A percentile compares a stretch with the other conserved stretches of the same genome.
These are phyloP conservation scores for Boletus reticulatus DNA, from an alignment of 768 basidiomycete species.

Conservation along the genomic window DNA sequence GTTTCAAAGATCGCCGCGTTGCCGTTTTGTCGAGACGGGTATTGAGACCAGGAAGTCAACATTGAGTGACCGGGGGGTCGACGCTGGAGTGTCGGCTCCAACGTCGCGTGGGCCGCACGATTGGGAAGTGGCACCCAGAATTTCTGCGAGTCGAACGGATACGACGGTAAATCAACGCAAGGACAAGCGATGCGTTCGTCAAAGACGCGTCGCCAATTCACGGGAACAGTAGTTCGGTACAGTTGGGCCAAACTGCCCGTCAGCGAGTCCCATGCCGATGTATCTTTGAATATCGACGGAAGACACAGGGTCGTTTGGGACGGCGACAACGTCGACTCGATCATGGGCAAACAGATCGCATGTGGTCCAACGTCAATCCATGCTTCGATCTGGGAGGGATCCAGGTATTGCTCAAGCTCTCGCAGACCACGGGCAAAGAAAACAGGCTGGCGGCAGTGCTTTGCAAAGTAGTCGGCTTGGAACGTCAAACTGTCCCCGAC, in stretches of 20 bases:
- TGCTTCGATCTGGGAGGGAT: conserved; percentile 33
- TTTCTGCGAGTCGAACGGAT: conserved; percentile 54
- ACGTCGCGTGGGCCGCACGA: background rate
- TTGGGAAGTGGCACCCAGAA: conserved; percentile 58
- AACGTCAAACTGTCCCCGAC: conserved; percentile 52
- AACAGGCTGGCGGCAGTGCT: conserved; percentile 59
- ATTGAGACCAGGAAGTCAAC: conserved; percentile 42
- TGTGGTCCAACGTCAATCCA: conserved; percentile 75
- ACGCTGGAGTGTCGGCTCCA: conserved; percentile 1
- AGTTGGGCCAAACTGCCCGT: conserved; percentile 46
- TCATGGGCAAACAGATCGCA: conserved; percentile 53
- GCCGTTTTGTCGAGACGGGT: conserved; percentile 34
- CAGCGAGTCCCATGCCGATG: conserved; percentile 45
- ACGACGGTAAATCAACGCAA: conserved; percentile 57
- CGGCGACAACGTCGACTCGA: conserved; percentile 34
- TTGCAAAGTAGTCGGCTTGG: conserved; percentile 50
- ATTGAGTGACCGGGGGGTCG: conserved; percentile 32
- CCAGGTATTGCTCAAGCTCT: conserved; percentile 33
- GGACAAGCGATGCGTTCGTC: conserved; percentile 38
- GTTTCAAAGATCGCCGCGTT: conserved; percentile 53
- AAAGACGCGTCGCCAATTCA: conserved; percentile 60
- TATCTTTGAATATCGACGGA: conserved; percentile 47
- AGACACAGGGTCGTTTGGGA: conserved; percentile 41
- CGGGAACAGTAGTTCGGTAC: conserved; percentile 38
- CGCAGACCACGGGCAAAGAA: conserved; percentile 49